These are phyloP conservation scores for Geotrichum aggregatum DNA, from an alignment of 1,139 yeast genomes.

Conservation along the genomic window DNA sequence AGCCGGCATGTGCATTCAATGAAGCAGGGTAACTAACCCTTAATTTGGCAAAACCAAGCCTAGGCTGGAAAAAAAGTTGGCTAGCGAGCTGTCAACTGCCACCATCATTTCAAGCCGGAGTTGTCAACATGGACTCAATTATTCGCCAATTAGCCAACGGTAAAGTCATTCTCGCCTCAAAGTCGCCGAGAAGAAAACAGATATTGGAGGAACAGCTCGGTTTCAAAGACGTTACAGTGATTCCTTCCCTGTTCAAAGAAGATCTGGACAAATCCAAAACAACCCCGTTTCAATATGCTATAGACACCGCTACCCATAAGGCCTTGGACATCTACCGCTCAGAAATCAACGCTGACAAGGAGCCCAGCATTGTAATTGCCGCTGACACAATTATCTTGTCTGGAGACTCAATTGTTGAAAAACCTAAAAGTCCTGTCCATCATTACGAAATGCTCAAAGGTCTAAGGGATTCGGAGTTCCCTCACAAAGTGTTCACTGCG, in stretches of 20 bases:
- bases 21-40: background rate
- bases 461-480: slow-evolving; percentile 44
- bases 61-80: too few relatives aligned
- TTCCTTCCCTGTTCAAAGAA: slow-evolving; percentile 67
- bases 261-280: slow-evolving; percentile 54
- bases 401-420: slow-evolving; percentile 58
- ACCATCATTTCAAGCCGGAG: too few relatives aligned
- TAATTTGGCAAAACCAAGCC: too few relatives aligned
- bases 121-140: slow-evolving; percentile 15
- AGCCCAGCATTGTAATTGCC: slow-evolving; percentile 51
- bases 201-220: slow-evolving; percentile 61
- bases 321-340: slow-evolving; percentile 53
- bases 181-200: slow-evolving; percentile 75
- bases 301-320: slow-evolving; percentile 64
- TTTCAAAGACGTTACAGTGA: slow-evolving; percentile 46
- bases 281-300: slow-evolving; percentile 60
- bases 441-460: slow-evolving; percentile 49
- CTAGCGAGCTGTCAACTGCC: background rate
- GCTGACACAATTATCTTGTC: slow-evolving; percentile 86
- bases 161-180: slow-evolving; percentile 66
- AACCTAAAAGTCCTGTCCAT: slow-evolving; percentile 54
- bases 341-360: slow-evolving; percentile 39
- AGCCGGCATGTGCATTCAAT: too few relatives aligned
- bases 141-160: slow-evolving; percentile 19
- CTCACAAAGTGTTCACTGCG: slow-evolving; percentile 64